Evolutionary conservation across 1,139 yeast genomes (phyloP), one percentile per base, ranked within the genome.

Genomic region (Geotrichum cucujoidarum): DNA sequence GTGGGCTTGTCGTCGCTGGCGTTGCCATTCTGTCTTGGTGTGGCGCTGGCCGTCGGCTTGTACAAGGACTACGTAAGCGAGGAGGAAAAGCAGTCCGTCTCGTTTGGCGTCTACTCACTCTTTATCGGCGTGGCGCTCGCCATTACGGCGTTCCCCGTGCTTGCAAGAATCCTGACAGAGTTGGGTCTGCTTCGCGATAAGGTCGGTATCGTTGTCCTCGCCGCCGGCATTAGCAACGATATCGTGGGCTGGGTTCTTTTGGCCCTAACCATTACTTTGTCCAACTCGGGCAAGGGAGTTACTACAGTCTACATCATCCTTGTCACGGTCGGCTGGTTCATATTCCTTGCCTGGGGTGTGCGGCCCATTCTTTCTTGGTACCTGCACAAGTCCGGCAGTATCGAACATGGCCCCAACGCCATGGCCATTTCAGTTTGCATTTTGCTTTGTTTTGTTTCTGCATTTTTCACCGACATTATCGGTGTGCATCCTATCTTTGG

Each of bases 401-500:
- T 77, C 55, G 70, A 75, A 40, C 71, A 77, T 6, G 83, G 83
- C 3, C 88, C 92, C 2, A 80, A 86, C 1, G 83, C 83, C 51
- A 57, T 76, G 35, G 78, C 81, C 48, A 80, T 83, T 57, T 67
- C 81, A 60, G 60, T 77, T 34, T 77, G 83, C 33, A 60, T 84
- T 43, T 59, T 77, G 14, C 58, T 77, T 53, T 81, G 80, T 53
- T 77, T 84, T 54, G 66, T 76, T 3, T 82, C 90, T 2, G 78
- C 94, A 1, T 85, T 84, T 65, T 83, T 77, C 63, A 85, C 94
- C 1, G 89, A 83, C 62, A 81, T 83, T 50, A 81, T 84, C 54
- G 94, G 94, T 2, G 90, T 83, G 10, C 89, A 82, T 62, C 81
- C 88, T 0, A 84, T 85, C 59, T 85, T 85, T 63, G 95, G 94